Base-by-base conservation (phyloP, 306 rosid genomes). In the Luffa aegyptiaca region DNA sequence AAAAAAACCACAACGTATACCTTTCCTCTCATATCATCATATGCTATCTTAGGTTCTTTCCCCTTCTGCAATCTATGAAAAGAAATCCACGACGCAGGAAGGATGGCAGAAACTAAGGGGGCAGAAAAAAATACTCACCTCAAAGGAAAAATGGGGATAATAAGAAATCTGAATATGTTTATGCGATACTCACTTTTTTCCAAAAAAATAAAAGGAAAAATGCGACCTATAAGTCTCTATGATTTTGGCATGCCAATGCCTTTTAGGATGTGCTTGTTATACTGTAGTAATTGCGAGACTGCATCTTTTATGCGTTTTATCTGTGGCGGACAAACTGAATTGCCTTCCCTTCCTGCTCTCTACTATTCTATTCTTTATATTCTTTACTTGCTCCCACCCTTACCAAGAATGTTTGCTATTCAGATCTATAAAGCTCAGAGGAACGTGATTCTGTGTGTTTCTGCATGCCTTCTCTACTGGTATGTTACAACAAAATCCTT, bases 351-450 rank as follows among this genome's bases (percentile, higher is more conserved):
- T 44, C 31, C 55, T 59, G 2, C 12, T 73, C 11, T 33, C 35
- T 31, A 2, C 44, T 41, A 14, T 17, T 52, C 51, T 74, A 10
- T 37, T 53, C 77, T 53, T 20, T 39, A 1, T 62, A 6, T 82
- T 76, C 6, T 42, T 41, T 52, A 51, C 39, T 51, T 18, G 3
- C 57, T 44, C 21, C 42, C 26, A 10, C 83, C 20, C 86, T 80
- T 63, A 80, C 69, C 31, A 21, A 57, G 46, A 68, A 52, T 12
- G 83, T 83, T 64, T 86, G 68, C 58, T 77, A 16, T 78, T 58
- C 90, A 96, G 99, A 89, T 84, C 81, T 93, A 93, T 90, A 96
- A 96, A 84, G 91, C 99, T 88, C 98, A 96, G 83, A 88, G 94
- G 89, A 96, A 96, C 55, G 94, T 90, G 63, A 85, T 96, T 80